Conservation (phyloP, 2,329 filamentous ascomycete species). For the Calonectria multiphialidica region DNA sequence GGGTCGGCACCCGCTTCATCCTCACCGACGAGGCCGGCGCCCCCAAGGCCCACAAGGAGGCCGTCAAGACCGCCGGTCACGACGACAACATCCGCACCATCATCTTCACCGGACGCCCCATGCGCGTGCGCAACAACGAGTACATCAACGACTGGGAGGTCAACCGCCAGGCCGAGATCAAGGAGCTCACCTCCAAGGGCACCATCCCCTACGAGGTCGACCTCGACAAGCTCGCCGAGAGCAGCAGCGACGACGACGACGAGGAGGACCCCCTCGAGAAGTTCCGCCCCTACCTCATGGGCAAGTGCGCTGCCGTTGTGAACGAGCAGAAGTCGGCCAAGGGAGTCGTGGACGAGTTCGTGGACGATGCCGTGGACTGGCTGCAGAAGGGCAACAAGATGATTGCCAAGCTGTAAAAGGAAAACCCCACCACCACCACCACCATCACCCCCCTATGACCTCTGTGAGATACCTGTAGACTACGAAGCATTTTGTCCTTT, state of each 20-base stretch:
- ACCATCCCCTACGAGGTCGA: constrained; percentile 95
- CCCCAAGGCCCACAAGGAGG: constrained; percentile 93
- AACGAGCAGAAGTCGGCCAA: constrained; percentile 94
- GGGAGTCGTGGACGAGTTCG: constrained; percentile 94
- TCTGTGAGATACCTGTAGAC: constrained; percentile 39
- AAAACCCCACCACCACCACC: constrained; percentile 6
- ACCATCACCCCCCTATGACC: too few relatives aligned
- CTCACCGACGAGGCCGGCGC: constrained; percentile 95
- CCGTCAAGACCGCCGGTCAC: constrained; percentile 89
- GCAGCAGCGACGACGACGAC: constrained; percentile 75
- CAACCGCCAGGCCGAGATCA: constrained; percentile 91
- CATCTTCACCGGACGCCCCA: constrained; percentile 96
- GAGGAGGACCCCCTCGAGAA: constrained; percentile 90
- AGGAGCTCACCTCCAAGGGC: constrained; percentile 89
- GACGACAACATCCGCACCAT: constrained; percentile 97
- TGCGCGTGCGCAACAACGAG: constrained; percentile 92
- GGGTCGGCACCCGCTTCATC: constrained; percentile 97
- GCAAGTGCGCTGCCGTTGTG: constrained; percentile 93
- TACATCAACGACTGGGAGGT: constrained; percentile 98
- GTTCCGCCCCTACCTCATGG: constrained; percentile 93
- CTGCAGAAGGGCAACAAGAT: constrained; percentile 77
- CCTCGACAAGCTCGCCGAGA: constrained; percentile 81
- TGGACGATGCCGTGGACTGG: constrained; percentile 80
- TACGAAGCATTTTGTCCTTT: constrained; percentile 29
- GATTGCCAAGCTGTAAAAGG: constrained; percentile 76